A percentile compares a stretch with the other conserved stretches of the same genome.
Evolutionary conservation across 148 eudicot genomes (phyloP).

Genomic region (Suaeda aralocaspica): DNA sequence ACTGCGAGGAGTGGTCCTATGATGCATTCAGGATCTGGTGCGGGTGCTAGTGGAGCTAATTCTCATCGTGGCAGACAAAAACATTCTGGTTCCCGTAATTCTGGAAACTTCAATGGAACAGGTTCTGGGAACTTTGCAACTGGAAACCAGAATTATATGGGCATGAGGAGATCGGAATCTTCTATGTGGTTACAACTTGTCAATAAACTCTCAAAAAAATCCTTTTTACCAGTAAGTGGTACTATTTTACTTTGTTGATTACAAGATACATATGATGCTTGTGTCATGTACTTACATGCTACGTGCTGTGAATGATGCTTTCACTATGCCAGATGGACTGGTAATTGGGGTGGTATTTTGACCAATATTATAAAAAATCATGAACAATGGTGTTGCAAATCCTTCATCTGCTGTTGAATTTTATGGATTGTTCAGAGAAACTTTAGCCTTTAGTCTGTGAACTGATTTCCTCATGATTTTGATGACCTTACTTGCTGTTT

Average conservation of each 20-base stretch:
- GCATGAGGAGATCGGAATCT: constrained; percentile 77
- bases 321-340: background rate
- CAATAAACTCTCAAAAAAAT: constrained; percentile 71
- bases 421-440: background rate
- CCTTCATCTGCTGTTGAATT: background rate
- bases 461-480: background rate
- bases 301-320: constrained; percentile 11
- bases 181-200: constrained; percentile 73
- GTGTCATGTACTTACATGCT: constrained; percentile 2
- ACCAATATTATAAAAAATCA: background rate
- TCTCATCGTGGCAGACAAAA: constrained; percentile 58
- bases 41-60: constrained; percentile 52
- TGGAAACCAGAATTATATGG: constrained; percentile 48
- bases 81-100: constrained; percentile 59
- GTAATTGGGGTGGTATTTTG: background rate
- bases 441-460: background rate
- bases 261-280: background rate
- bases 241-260: constrained; percentile 9
- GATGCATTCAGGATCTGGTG: constrained; percentile 44
- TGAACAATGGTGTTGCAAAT: background rate
- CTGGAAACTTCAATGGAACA: constrained; percentile 43
- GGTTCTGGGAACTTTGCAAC: constrained; percentile 41
- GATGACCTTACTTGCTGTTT: constrained; percentile 14
- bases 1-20: constrained; percentile 41
- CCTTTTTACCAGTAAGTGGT: constrained; percentile 80